Conservation (phyloP, 192 early-diverging fungal genomes). For the Coemansia sp. region DNA sequence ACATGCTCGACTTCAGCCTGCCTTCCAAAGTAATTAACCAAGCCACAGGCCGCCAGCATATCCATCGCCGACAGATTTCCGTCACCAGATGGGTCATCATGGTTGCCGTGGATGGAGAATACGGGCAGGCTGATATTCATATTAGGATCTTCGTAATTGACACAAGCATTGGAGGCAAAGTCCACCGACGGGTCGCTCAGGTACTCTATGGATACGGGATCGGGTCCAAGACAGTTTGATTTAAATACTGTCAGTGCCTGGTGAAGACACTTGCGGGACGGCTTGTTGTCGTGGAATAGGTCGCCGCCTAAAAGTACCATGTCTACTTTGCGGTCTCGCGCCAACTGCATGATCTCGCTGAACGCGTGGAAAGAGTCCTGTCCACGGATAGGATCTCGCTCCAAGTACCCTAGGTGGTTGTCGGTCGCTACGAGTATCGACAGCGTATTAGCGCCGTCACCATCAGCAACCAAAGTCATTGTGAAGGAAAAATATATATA, state of each 20-base stretch:
- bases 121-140: constrained; percentile 83
- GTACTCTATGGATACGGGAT: constrained; percentile 69
- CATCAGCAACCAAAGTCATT: not conserved
- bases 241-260: constrained; percentile 72
- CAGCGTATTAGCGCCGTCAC: constrained; percentile 23
- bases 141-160: constrained; percentile 90
- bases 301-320: constrained; percentile 94
- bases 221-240: constrained; percentile 68
- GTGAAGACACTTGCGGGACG: constrained; percentile 77
- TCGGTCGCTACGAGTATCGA: constrained; percentile 87
- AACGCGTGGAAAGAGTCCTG: constrained; percentile 87
- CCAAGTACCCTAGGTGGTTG: constrained; percentile 92
- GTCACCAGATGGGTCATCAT: constrained; percentile 91
- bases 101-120: constrained; percentile 97
- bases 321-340: constrained; percentile 69
- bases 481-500: too few species aligned
- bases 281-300: constrained; percentile 95
- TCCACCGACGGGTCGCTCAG: constrained; percentile 76
- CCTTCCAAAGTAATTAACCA: constrained; percentile 95
- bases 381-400: constrained; percentile 84
- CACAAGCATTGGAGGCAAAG: constrained; percentile 66
- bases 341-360: constrained; percentile 85
- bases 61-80: constrained; percentile 85
- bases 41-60: constrained; percentile 72
- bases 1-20: constrained; percentile 74